These are phyloP conservation scores for Exophiala calicioides DNA, from an alignment of 2,329 filamentous ascomycete species.

Conservation along the genomic window DNA sequence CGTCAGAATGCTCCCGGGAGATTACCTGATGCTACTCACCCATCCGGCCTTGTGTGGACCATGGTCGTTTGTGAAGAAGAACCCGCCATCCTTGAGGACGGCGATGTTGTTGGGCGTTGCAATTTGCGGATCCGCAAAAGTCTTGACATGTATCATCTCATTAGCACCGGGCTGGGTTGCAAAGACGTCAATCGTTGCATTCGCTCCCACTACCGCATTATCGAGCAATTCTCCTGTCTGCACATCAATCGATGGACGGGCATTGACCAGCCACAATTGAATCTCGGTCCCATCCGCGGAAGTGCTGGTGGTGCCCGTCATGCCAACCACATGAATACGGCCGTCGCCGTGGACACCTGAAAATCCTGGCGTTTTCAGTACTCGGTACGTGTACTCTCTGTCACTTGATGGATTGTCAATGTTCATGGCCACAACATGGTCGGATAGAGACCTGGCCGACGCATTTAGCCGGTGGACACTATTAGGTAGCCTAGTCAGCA, in stretches of 20 bases:
- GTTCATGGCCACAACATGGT: constrained; percentile 35
- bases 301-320: constrained; percentile 27
- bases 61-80: constrained; percentile 43
- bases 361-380: constrained; percentile 27
- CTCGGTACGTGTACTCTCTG: constrained; percentile 23
- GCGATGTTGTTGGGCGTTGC: constrained; percentile 41
- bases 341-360: constrained; percentile 35
- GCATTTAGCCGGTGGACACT: constrained; percentile 29
- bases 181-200: constrained; percentile 43
- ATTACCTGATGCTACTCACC: constrained; percentile 13
- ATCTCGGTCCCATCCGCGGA: constrained; percentile 20
- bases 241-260: constrained; percentile 37
- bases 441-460: constrained; percentile 28
- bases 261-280: constrained; percentile 37
- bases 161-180: constrained; percentile 31
- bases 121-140: constrained; percentile 35
- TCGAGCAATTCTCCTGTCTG: constrained; percentile 36
- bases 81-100: constrained; percentile 37
- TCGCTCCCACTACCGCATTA: constrained; percentile 36
- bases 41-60: constrained; percentile 33
- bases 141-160: constrained; percentile 37
- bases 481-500: too few species aligned
- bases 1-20: neutral
- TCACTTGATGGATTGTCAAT: constrained; percentile 30
- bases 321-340: constrained; percentile 36